Conservation (phyloP, 768 basidiomycete genomes). For the Gyrodon lividus region DNA sequence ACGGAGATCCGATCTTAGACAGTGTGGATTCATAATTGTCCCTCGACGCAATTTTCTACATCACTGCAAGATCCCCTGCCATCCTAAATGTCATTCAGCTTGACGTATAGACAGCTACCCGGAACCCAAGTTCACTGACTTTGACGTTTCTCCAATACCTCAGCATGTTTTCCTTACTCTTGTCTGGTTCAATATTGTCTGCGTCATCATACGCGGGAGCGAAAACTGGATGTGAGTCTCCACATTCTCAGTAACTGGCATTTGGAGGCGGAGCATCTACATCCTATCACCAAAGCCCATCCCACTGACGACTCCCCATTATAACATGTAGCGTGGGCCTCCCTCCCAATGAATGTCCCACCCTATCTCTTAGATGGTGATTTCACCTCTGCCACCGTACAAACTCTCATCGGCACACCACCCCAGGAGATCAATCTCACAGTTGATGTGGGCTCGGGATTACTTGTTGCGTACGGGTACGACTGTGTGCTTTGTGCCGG, state of each 20-base stretch:
- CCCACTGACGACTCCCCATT: neutral
- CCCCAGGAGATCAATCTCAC: slow-evolving; percentile 29
- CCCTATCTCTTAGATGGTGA: slow-evolving; percentile 12
- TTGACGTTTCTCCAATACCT: neutral
- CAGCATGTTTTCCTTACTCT: neutral
- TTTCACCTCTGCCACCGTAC: slow-evolving; percentile 15
- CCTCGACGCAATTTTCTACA: too few relatives aligned
- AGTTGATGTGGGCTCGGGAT: slow-evolving; percentile 12
- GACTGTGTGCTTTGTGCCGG: slow-evolving; percentile 30
- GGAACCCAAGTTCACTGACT: too few relatives aligned
- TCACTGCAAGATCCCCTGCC: too few relatives aligned
- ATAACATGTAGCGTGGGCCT: slow-evolving; percentile 24
- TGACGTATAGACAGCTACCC: too few relatives aligned
- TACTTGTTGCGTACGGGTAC: slow-evolving; percentile 16
- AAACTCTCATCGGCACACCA: slow-evolving; percentile 25
- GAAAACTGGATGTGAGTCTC: slow-evolving; percentile 13
- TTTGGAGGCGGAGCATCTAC: too few relatives aligned
- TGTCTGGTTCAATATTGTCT: slow-evolving; percentile 1
- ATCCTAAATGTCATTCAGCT: too few relatives aligned
- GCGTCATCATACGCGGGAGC: slow-evolving; percentile 10
- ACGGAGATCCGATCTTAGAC: too few relatives aligned
- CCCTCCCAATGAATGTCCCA: slow-evolving; percentile 22
- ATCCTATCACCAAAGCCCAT: too few relatives aligned
- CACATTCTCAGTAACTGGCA: too few relatives aligned
- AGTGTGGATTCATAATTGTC: too few relatives aligned